Conservation (phyloP, 1,284 basidiomycete species). For the Phellinidium pouzarii region DNA sequence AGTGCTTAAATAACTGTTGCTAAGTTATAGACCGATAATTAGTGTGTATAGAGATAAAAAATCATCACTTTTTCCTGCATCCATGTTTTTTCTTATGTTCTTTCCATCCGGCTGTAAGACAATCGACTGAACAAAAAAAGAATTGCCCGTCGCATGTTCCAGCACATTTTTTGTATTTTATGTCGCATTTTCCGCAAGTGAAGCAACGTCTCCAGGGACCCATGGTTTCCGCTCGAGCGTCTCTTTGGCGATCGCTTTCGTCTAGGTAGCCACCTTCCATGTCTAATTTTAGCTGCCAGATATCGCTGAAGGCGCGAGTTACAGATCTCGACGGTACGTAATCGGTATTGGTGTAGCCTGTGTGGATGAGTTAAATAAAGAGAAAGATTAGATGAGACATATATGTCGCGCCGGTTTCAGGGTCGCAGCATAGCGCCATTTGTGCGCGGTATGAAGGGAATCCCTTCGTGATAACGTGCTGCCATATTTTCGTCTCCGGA, state of each 20-base stretch:
- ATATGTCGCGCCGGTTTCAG: slow-evolving; percentile 31
- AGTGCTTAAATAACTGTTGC: too few species aligned
- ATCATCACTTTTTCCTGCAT: slow-evolving; percentile 21
- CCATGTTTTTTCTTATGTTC: slow-evolving; percentile 27
- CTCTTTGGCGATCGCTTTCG: slow-evolving; percentile 32
- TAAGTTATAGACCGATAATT: too few species aligned
- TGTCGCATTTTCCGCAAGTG: slow-evolving; percentile 30
- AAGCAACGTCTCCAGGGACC: slow-evolving; percentile 41
- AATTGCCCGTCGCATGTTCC: slow-evolving; percentile 28
- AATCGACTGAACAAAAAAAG: slow-evolving; percentile 27
- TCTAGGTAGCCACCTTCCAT: slow-evolving; percentile 31
- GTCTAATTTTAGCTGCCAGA: slow-evolving; percentile 36
- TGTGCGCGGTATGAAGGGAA: slow-evolving; percentile 32
- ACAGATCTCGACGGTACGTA: slow-evolving; percentile 29
- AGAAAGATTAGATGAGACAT: slow-evolving; percentile 22
- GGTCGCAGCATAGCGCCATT: slow-evolving; percentile 27
- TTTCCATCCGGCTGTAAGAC: slow-evolving; percentile 28
- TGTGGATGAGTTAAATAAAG: not conserved
- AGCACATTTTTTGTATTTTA: slow-evolving; percentile 35
- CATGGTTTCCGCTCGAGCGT: slow-evolving; percentile 30
- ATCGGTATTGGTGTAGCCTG: slow-evolving; percentile 32
- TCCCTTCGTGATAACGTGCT: slow-evolving; percentile 29
- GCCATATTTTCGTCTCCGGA: slow-evolving; percentile 24
- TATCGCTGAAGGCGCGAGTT: slow-evolving; percentile 30
- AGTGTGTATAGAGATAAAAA: too few species aligned